Conservation (phyloP, 2,329 filamentous ascomycete species). For the Aspergillus sp. region DNA sequence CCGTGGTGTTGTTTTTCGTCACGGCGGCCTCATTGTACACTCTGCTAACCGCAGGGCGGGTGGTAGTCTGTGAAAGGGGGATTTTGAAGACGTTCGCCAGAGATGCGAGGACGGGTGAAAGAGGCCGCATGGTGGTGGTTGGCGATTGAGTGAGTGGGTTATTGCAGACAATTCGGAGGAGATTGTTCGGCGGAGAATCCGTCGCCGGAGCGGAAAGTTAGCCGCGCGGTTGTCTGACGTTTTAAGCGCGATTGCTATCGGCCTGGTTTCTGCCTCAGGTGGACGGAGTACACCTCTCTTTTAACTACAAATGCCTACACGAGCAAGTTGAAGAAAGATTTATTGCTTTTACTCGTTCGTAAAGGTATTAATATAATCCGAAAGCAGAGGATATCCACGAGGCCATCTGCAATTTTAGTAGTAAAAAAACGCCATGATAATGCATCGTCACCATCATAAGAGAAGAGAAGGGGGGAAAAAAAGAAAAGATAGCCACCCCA, state of each 20-base stretch:
- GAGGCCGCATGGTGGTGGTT: slow-evolving; percentile 24
- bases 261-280: no score
- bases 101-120: slow-evolving; percentile 36
- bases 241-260: not conserved
- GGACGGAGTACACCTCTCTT: no score
- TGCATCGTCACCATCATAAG: slow-evolving; percentile 15
- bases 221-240: slow-evolving; percentile 7
- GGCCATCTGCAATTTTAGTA: slow-evolving; percentile 1
- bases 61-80: slow-evolving; percentile 26
- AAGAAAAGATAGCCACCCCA: not conserved
- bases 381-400: slow-evolving; percentile 4
- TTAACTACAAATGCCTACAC: no score
- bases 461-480: not conserved
- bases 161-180: no score
- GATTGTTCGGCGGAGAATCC: not conserved
- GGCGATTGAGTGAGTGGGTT: not conserved
- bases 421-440: slow-evolving; percentile 13
- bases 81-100: slow-evolving; percentile 40
- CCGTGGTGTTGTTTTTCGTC: slow-evolving; percentile 7
- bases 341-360: not conserved
- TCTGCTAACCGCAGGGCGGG: slow-evolving; percentile 18
- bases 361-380: slow-evolving; percentile 1
- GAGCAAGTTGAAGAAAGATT: not conserved
- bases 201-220: slow-evolving; percentile 8
- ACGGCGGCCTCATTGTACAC: slow-evolving; percentile 14